Conservation (phyloP, 441 rosid genomes). For the Viola pubescens region DNA sequence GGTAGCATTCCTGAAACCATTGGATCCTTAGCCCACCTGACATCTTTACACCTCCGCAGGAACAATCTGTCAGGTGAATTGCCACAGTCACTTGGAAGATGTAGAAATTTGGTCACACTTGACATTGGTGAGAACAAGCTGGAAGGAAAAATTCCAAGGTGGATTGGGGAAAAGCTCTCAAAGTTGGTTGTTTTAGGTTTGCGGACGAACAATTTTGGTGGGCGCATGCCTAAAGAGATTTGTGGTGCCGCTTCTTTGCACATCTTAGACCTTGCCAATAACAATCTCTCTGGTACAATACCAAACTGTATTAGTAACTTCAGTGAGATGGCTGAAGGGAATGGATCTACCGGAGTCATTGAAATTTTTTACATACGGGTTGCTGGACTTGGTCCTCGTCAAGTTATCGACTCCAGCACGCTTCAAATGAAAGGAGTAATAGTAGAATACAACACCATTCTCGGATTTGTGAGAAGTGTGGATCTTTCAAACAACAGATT, state of each 20-base stretch:
- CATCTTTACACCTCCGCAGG: not conserved
- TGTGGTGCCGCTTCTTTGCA: not conserved
- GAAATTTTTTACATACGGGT: no score
- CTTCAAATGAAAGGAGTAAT: no score
- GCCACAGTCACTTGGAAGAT: not conserved
- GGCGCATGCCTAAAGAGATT: not conserved
- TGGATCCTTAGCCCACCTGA: not conserved
- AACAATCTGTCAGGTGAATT: not conserved
- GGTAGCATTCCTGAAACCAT: not conserved
- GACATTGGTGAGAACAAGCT: not conserved
- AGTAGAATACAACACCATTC: no score
- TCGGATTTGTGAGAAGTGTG: no score
- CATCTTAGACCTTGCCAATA: not conserved
- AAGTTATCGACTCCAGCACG: no score
- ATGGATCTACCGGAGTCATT: no score
- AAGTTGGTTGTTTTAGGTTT: not conserved
- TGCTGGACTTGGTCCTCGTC: no score
- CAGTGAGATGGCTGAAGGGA: no score
- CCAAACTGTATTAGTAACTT: no score
- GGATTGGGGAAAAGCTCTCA: not conserved
- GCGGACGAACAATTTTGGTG: not conserved
- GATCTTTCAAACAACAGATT: no score
- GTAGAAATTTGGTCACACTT: not conserved
- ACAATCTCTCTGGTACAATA: no score
- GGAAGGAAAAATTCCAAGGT: not conserved